phyloP scores from a whole-genome alignment of 495 filamentous ascomycete species.

The Platismatia glauca region DNA sequence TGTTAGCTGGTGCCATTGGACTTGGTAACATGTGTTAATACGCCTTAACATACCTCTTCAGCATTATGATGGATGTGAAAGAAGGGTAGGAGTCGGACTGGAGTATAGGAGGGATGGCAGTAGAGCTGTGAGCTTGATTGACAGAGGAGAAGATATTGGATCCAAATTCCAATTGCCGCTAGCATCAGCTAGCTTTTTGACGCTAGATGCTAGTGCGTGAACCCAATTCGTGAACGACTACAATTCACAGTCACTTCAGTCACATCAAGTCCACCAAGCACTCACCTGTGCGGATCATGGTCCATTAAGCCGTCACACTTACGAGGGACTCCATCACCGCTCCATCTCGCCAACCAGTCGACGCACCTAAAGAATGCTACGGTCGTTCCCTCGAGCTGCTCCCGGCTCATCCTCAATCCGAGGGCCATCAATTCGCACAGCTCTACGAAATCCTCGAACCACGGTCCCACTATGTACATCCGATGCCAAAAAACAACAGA shows the following conservation, averaged over 20 bases:
- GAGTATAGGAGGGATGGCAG: conserved; percentile 11
- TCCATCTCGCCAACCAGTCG: not conserved
- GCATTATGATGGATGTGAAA: conserved; percentile 60
- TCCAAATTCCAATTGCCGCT: conserved; percentile 6
- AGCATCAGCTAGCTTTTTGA: conserved; percentile 10
- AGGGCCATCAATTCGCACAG: conserved; percentile 13
- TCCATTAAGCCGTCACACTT: conserved; percentile 20
- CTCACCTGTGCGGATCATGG: conserved; percentile 11
- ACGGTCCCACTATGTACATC: conserved; percentile 9
- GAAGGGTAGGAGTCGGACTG: conserved; percentile 29
- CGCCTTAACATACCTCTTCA: conserved; percentile 64
- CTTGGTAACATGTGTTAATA: conserved; percentile 11
- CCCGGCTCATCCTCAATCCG: conserved; percentile 19
- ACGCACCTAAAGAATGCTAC: conserved; percentile 19
- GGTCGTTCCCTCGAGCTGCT: conserved; percentile 24
- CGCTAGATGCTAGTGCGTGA: not conserved
- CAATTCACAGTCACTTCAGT: not conserved
- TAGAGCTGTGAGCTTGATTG: conserved; percentile 14
- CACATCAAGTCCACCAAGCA: not conserved
- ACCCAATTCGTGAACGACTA: conserved; percentile 13
- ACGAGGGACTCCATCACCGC: conserved; percentile 14
- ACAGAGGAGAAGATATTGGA: conserved; percentile 11
- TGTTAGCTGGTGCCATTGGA: conserved; percentile 41
- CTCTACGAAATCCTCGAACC: conserved; percentile 3
- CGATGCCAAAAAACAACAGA: conserved; percentile 41